Evolutionary conservation across 2,329 filamentous ascomycete species (phyloP).

Genomic region (Botrytis porri): DNA sequence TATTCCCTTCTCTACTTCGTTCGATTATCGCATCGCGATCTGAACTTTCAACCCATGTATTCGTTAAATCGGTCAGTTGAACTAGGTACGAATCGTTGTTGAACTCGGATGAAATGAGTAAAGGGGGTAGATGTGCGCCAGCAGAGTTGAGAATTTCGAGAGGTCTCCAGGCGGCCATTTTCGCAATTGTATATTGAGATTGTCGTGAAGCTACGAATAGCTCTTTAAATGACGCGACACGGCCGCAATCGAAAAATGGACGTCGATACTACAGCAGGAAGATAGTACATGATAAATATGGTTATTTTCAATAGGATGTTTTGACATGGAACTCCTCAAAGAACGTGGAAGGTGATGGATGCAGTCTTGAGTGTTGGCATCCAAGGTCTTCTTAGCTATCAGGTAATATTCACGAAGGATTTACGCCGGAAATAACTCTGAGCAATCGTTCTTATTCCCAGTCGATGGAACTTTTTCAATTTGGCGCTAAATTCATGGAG

Average conservation of each 20-base stretch:
- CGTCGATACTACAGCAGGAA: not conserved
- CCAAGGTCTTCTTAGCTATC: not conserved
- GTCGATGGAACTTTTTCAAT: not conserved
- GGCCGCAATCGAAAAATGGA: not conserved
- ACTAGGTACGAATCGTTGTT: conserved; percentile 57
- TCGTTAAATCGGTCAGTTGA: conserved; percentile 67
- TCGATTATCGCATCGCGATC: conserved; percentile 59
- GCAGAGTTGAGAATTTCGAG: conserved; percentile 26
- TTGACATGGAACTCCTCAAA: not conserved
- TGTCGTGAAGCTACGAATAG: not conserved
- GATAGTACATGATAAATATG: not conserved
- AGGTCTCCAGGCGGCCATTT: conserved; percentile 33
- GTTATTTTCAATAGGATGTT: not conserved
- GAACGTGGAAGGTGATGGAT: not conserved
- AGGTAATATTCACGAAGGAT: not conserved
- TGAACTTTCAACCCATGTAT: conserved; percentile 69
- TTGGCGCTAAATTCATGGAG: not conserved
- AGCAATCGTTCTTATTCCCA: not conserved
- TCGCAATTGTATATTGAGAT: not conserved
- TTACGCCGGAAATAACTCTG: not conserved
- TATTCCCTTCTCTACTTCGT: conserved; percentile 60
- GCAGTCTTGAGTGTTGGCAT: not conserved
- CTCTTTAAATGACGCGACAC: not conserved
- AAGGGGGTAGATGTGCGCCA: conserved; percentile 48
- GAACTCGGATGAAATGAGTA: conserved; percentile 62